Evolutionary conservation across 1,139 yeast species (phyloP).

Genomic region (Pichia sp.): DNA sequence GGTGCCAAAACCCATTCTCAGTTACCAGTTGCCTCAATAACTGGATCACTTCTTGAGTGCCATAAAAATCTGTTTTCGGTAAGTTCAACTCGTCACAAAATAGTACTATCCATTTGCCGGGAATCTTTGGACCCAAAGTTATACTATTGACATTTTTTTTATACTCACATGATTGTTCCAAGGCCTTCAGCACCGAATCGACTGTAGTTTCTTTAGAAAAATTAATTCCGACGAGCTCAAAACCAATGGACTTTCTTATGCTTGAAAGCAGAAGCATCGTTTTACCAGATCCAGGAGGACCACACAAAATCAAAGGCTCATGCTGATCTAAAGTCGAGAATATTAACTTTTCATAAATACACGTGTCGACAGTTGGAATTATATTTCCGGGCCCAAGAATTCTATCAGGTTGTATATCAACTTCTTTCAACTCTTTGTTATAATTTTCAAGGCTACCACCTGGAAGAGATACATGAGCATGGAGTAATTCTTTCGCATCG

Average conservation of each 20-base stretch:
- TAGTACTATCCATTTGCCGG: constrained; percentile 72
- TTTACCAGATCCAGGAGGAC: constrained; percentile 98
- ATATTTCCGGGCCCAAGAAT: constrained; percentile 61
- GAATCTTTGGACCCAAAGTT: constrained; percentile 53
- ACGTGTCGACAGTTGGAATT: constrained; percentile 77
- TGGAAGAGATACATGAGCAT: constrained; percentile 46
- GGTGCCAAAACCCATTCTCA: constrained; percentile 73
- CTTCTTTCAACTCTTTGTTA: constrained; percentile 37
- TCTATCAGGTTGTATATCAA: constrained; percentile 51
- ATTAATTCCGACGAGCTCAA: constrained; percentile 66
- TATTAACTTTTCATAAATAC: constrained; percentile 60
- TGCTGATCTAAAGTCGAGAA: constrained; percentile 55
- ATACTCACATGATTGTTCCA: constrained; percentile 73
- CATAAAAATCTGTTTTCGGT: constrained; percentile 70
- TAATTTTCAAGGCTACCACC: constrained; percentile 30
- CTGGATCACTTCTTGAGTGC: constrained; percentile 71
- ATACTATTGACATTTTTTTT: constrained; percentile 49
- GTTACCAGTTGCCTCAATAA: constrained; percentile 75
- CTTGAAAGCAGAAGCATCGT: constrained; percentile 84
- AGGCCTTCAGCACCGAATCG: constrained; percentile 51
- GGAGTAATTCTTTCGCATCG: constrained; percentile 30
- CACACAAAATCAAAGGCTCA: constrained; percentile 70
- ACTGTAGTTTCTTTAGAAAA: constrained; percentile 83
- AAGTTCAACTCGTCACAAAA: constrained; percentile 92
- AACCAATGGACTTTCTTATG: constrained; percentile 51